Base-by-base conservation (phyloP, 2,329 filamentous ascomycete genomes). In the Ophiostoma ulmi region DNA sequence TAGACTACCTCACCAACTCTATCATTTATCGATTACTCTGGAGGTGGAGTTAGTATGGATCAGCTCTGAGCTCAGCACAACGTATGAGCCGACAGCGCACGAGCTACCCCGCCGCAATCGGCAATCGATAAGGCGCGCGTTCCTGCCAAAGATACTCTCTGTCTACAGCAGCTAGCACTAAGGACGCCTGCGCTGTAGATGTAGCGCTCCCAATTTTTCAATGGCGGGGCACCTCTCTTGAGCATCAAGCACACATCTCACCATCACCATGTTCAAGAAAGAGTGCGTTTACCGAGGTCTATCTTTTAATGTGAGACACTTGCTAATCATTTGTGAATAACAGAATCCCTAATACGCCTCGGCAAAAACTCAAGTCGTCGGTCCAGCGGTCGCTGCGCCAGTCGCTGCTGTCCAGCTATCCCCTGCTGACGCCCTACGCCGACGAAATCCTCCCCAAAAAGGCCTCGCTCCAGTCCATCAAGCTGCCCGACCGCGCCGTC, bases 381-480 rank as follows among this genome's bases (percentile, higher is more conserved):
- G 66, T 68, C 20, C 94, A 97, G 83, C 92, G 95, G 77, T 87
- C 84, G 74, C 90, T 99, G 76, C 92, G 95, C 76, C 86, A 90
- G 77, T 92, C 92, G 77, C 87, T 98, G 75, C 84, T 95, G 74
- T 86, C 92, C 72, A 91, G 91, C 69, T 97, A 96, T 81, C 95
- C 95, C 2, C 87, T 92, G 69, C 90, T 98, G 69, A 88, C 89
- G 75, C 91, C 92, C 0, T 87, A 93, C 82, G 96, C 97, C 80
- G 95, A 99, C 80, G 92, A 96, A 79, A 89, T 98, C 76, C 85
- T 99, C 75, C 95, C 95, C 68, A 98, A 98, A 82, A 99, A 98
- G 80, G 88, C 91, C 72, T 92, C 95, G 73, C 84, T 98, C 70
- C 91, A 94, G 80, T 88, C 92, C 75, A 89, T 98, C 81, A 98